A percentile compares a stretch with the other conserved stretches of the same genome.
Evolutionary conservation across 495 filamentous ascomycete species (phyloP).

Genomic region (Hyaloscypha finlandica): DNA sequence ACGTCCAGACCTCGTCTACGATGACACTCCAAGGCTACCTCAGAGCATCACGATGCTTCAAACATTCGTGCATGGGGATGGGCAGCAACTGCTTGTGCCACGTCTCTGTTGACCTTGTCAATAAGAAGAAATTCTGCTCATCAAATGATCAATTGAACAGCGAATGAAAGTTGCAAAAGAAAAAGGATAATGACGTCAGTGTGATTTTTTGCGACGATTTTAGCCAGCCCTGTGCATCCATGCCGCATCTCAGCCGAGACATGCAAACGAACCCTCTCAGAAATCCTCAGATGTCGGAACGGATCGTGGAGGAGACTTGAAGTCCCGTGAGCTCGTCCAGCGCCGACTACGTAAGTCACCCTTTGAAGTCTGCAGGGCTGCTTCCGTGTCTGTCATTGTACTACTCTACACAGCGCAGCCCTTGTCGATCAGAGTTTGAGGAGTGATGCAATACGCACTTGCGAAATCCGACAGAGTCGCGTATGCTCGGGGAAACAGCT

Average conservation of each 20-base stretch:
- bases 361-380: neutral
- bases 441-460: neutral
- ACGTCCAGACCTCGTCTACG: neutral
- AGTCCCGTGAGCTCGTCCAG: neutral
- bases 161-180: conserved; percentile 1
- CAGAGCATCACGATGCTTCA: neutral
- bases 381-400: neutral
- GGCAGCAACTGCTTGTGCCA: neutral
- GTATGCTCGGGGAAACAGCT: neutral
- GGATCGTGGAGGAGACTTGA: neutral
- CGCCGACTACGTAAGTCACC: conserved; percentile 1
- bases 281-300: neutral
- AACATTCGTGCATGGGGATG: neutral
- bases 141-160: conserved; percentile 12
- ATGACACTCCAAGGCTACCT: neutral
- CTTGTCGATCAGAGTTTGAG: neutral
- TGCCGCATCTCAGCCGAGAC: neutral
- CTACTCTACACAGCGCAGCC: neutral
- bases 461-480: neutral
- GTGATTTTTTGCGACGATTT: neutral
- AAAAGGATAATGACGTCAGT: conserved; percentile 10
- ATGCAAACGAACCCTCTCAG: neutral
- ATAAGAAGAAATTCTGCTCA: conserved; percentile 5
- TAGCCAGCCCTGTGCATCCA: neutral
- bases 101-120: conserved; percentile 14